Evolutionary conservation across 2,329 filamentous ascomycete species (phyloP), one percentile per base, ranked within the genome.

Genomic region (Stachybotrys chartarum): DNA sequence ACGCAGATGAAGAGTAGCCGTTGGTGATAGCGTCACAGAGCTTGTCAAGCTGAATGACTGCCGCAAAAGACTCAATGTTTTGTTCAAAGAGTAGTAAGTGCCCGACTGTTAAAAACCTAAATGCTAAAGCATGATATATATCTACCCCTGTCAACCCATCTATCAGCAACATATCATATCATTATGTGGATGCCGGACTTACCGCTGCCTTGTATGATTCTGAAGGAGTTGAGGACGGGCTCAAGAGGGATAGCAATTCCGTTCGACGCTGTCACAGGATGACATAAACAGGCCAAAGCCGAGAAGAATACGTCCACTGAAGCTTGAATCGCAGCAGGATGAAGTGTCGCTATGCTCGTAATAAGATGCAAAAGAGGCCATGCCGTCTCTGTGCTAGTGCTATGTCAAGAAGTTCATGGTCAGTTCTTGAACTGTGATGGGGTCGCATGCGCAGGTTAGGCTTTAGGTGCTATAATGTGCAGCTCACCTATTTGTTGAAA

Each of bases 1-100:
- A 56, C 6, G 65, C 56, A 2, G 63, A 57, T 2, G 64, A 62
- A 1, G 65, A 60, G 50, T 75, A 73, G 2, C 65, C 64, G 12
- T 67, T 59, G 16, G 73, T 62, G 10, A 83, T 75, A 24, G 72
- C 70, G 12, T 66, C 63, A 0, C 76, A 75, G 1, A 84, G 67
- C 2, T 61, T 61, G 31, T 71, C 64, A 5, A 74, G 61, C 32
- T 77, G 64, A 32, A 83, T 63, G 18, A 60, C 56, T 3, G 63
- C 57, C 7, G 73, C 70, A 16, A 81, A 69, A 0, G 47, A 51
- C 16, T 55, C 56, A 6, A 75, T 66, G 16, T 75, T 71, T 12
- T 64, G 59, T 58, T 80, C 73, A 42, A 82, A 70, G 7, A 76
- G 62, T 1, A 54, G 46, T 3, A 83, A 54, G 14, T 73, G 63